phyloP scores from a whole-genome alignment of 2,329 filamentous ascomycete genomes.

The Plenodomus lindquistii region DNA sequence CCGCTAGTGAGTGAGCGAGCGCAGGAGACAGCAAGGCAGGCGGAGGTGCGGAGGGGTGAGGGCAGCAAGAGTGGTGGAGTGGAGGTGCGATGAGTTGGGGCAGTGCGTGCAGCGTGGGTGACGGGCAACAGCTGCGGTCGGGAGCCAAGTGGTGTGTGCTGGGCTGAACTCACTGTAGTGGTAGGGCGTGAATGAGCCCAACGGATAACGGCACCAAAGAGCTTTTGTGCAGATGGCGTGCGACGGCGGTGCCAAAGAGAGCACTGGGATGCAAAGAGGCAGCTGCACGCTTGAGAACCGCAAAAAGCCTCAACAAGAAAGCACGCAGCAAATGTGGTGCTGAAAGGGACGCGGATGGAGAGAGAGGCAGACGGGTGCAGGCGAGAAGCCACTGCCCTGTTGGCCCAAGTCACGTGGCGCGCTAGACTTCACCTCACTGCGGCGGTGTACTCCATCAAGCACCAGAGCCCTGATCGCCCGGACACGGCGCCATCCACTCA shows the following conservation, averaged over 20 bases:
- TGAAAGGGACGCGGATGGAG: conserved; percentile 21
- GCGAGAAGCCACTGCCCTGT: conserved; percentile 18
- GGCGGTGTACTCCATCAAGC: conserved; percentile 17
- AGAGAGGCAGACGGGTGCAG: conserved; percentile 20
- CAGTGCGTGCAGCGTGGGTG: conserved; percentile 14
- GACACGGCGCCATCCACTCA: conserved; percentile 12
- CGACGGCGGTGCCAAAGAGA: conserved; percentile 17
- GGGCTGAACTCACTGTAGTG: conserved; percentile 42
- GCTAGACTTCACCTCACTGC: conserved; percentile 16
- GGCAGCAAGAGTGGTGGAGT: conserved; percentile 7
- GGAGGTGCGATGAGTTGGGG: conserved; percentile 16
- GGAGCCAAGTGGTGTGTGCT: conserved; percentile 28
- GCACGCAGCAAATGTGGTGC: conserved; percentile 31
- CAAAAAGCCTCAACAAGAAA: conserved; percentile 26
- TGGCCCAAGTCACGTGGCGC: conserved; percentile 18
- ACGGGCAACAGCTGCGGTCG: conserved; percentile 15
- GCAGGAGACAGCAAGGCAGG: conserved; percentile 18
- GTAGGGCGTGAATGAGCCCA: conserved; percentile 45
- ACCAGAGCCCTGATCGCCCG: not conserved
- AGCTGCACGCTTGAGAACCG: conserved; percentile 38
- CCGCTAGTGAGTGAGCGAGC: conserved; percentile 21
- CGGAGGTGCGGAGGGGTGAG: conserved; percentile 16
- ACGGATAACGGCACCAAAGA: conserved; percentile 35
- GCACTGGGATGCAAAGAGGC: conserved; percentile 20
- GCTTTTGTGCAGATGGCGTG: conserved; percentile 14